Percentiles rank a stretch among this genome's conserved stretches.
phyloP scores from a whole-genome alignment of 225 moss, liverwort and hornwort genomes.

The Marchantia paleacea region DNA sequence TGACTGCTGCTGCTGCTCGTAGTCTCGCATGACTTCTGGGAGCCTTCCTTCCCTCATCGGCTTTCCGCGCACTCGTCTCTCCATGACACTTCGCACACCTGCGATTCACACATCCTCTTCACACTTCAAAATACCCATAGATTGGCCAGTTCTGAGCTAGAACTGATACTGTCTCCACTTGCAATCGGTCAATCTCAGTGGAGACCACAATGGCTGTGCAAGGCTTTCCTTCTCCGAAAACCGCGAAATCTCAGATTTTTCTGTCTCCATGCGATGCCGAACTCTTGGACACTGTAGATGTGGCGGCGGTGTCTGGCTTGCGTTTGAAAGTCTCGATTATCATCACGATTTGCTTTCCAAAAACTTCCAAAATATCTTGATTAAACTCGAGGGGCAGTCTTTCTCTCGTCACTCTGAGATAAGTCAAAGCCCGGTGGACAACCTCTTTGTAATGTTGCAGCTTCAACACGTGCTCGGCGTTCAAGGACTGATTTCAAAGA shows the following conservation, averaged over 20 bases:
- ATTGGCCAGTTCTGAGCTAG: constrained; percentile 10
- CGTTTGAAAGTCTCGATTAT: constrained; percentile 37
- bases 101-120: not conserved
- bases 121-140: constrained; percentile 6
- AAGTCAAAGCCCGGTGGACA: constrained; percentile 26
- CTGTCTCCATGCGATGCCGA: not conserved
- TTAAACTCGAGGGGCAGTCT: constrained; percentile 36
- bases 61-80: constrained; percentile 9
- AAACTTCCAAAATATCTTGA: constrained; percentile 22
- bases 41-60: not conserved
- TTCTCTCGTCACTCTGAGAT: constrained; percentile 27
- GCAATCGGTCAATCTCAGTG: not conserved
- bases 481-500: constrained; percentile 17
- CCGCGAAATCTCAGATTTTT: not conserved
- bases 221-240: not conserved
- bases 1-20: not conserved
- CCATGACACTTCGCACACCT: not conserved
- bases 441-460: constrained; percentile 33
- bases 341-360: constrained; percentile 24
- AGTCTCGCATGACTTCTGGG: not conserved
- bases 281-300: not conserved
- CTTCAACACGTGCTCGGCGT: constrained; percentile 27
- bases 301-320: constrained; percentile 11
- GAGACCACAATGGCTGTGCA: not conserved
- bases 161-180: constrained; percentile 6